A percentile compares a stretch with the other conserved stretches of the same genome.
phyloP scores from a whole-genome alignment of 2,329 filamentous ascomycete species.

The Metarhizium anisopliae region DNA sequence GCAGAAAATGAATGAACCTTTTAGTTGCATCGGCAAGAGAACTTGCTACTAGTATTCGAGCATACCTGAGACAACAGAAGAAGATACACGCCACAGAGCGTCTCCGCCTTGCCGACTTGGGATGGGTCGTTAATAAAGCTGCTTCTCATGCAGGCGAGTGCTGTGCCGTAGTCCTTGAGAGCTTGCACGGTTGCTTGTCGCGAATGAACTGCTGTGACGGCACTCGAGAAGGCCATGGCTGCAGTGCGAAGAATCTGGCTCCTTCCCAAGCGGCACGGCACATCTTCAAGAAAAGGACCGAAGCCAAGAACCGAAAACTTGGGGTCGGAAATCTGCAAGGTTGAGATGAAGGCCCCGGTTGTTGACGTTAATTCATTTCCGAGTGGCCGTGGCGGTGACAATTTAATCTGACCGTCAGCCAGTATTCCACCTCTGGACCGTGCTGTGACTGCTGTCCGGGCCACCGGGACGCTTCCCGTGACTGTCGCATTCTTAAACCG shows the following conservation, averaged over 20 bases:
- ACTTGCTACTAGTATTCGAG: neutral
- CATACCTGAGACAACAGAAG: slow-evolving; percentile 20
- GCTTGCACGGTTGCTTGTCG: slow-evolving; percentile 13
- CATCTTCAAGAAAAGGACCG: slow-evolving; percentile 33
- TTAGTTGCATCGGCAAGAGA: neutral
- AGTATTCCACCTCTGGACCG: neutral
- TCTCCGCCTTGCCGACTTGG: slow-evolving; percentile 20
- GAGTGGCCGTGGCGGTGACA: neutral
- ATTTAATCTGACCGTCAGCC: neutral
- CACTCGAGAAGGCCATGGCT: slow-evolving; percentile 19
- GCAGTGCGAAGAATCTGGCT: slow-evolving; percentile 36
- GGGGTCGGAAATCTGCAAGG: slow-evolving; percentile 30
- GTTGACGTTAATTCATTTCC: slow-evolving; percentile 2
- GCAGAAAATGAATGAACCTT: neutral
- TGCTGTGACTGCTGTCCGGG: neutral
- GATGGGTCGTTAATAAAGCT: slow-evolving; percentile 19
- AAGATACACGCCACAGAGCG: slow-evolving; percentile 27
- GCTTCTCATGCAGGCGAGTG: slow-evolving; percentile 13
- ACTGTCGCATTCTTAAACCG: slow-evolving; percentile 5
- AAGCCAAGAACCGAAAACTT: slow-evolving; percentile 38
- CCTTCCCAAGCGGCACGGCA: slow-evolving; percentile 34
- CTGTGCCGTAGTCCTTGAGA: slow-evolving; percentile 21
- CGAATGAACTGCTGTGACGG: slow-evolving; percentile 15
- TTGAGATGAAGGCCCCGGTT: slow-evolving; percentile 16
- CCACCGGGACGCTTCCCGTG: neutral